Base-by-base conservation (phyloP, 1,284 basidiomycete genomes). In the Pholiota adiposa region DNA sequence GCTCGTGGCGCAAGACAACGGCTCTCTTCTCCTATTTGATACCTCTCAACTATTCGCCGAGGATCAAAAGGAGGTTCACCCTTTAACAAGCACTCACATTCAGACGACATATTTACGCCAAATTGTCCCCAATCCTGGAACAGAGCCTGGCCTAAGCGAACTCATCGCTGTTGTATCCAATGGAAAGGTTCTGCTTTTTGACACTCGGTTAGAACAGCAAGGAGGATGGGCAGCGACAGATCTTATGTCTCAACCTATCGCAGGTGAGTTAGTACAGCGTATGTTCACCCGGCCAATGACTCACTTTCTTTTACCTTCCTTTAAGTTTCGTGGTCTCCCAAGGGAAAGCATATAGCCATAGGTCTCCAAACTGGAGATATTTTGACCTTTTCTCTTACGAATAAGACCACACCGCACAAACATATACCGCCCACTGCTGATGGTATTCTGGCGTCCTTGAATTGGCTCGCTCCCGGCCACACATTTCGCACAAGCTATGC, bases 271-370 rank as follows among this genome's bases (percentile, higher is more conserved):
- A 49, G 18, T 31, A 46, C 46, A 11, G 18, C 55, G 11, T 29
- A 19, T 60, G 25, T 53, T 51, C 48, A 54, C n/a, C 7, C 3
- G 53, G 36, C 48, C 53, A 38, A 58, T 38, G 9, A 54, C 29
- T 60, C 33, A 60, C 61, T 67, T 18, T n/a, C 0, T 48, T 48
- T 59, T 21, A 60, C 61, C 67, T 18, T n/a, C 0, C 46, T 48
- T 59, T 21, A 63, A 89, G 89, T 89, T 4, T 85, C 87, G 19
- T 95, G 93, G 93, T 94, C 93, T 2, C 88, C 92, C 1, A 93
- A 92, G 70, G 93, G 93, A 48, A 95, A 94, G 71, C 92, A 94
- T 63, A 74, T 95, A 33, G 92, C 90, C 0, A 82, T 94, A 41
- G 93, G 90, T 29, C 74, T 93, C 14, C 82, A 82, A 59, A 82